Conservation (phyloP, 352 stramenopile species). For the Phytophthora uliginosa region DNA sequence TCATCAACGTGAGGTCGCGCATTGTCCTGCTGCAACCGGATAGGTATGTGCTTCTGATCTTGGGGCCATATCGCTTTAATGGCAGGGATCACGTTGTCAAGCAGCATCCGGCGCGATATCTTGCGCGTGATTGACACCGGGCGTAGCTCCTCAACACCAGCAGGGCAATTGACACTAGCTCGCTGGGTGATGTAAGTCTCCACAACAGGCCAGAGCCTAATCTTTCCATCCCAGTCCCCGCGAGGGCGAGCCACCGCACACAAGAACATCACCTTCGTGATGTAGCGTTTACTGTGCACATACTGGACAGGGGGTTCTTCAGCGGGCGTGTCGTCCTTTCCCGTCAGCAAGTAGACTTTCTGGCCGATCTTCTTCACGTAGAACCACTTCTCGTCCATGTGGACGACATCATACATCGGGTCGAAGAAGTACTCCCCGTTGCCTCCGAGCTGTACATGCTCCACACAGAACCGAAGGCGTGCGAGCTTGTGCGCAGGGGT, state of each 20-base stretch:
- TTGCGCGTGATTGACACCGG: background rate
- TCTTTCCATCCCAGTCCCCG: slow-evolving; percentile 7
- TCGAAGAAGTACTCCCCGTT: background rate
- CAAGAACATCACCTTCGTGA: slow-evolving; percentile 4
- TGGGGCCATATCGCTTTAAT: too few relatives aligned
- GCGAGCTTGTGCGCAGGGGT: background rate
- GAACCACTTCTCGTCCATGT: slow-evolving; percentile 15
- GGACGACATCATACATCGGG: slow-evolving; percentile 5
- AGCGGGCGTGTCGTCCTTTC: background rate
- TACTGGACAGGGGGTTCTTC: slow-evolving; percentile 5
- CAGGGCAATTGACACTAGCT: background rate
- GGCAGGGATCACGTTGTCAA: too few relatives aligned
- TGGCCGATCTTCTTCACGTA: slow-evolving; percentile 9
- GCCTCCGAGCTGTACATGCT: background rate
- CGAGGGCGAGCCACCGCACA: too few relatives aligned
- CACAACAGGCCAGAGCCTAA: slow-evolving; percentile 8
- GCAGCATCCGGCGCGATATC: too few relatives aligned
- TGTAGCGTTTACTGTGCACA: slow-evolving; percentile 7
- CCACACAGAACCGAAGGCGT: background rate
- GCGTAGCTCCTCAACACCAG: slow-evolving; percentile 1
- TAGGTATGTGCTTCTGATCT: too few relatives aligned
- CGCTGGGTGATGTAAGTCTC: slow-evolving; percentile 2
- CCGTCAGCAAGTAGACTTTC: slow-evolving; percentile 5
- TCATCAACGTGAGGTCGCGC: too few relatives aligned
- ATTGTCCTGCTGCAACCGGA: too few relatives aligned